Evolutionary conservation across 2,329 filamentous ascomycete species (phyloP).

Genomic region (Penicillium sp.): DNA sequence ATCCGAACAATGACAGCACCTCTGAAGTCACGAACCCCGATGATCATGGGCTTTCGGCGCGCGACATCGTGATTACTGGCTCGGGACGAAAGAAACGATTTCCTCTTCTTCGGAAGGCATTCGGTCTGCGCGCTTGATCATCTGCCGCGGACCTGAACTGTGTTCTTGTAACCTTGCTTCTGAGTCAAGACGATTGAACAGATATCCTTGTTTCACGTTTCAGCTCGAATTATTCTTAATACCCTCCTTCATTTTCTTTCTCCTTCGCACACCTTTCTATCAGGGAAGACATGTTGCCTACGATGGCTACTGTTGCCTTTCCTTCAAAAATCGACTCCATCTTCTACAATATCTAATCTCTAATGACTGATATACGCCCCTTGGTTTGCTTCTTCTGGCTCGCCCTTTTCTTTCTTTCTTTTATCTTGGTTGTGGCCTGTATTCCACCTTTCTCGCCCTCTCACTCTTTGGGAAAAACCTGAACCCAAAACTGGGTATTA

Average conservation of each 20-base stretch:
- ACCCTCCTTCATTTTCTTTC: neutral
- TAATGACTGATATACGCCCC: constrained; percentile 24
- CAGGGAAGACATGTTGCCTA: neutral
- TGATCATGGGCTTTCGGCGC: constrained; percentile 17
- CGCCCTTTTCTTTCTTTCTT: neutral
- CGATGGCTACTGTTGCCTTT: neutral
- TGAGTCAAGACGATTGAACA: neutral
- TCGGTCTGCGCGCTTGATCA: constrained; percentile 37
- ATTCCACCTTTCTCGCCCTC: neutral
- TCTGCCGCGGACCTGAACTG: neutral
- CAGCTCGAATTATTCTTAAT: constrained; percentile 7
- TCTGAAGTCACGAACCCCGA: constrained; percentile 19
- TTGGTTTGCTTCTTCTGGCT: constrained; percentile 6
- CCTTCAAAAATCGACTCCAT: constrained; percentile 2
- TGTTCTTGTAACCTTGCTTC: neutral
- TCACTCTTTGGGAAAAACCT: neutral
- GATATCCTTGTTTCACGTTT: neutral
- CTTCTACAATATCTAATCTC: constrained; percentile 24
- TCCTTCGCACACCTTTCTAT: neutral
- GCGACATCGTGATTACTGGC: constrained; percentile 36
- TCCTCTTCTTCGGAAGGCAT: constrained; percentile 45
- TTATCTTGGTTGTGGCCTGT: neutral
- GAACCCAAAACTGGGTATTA: neutral
- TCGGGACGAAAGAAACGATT: constrained; percentile 49
- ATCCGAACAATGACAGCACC: constrained; percentile 12